A percentile compares a stretch with the other conserved stretches of the same genome.
phyloP scores from a whole-genome alignment of 2,329 filamentous ascomycete genomes.

The Monosporascus sp. region DNA sequence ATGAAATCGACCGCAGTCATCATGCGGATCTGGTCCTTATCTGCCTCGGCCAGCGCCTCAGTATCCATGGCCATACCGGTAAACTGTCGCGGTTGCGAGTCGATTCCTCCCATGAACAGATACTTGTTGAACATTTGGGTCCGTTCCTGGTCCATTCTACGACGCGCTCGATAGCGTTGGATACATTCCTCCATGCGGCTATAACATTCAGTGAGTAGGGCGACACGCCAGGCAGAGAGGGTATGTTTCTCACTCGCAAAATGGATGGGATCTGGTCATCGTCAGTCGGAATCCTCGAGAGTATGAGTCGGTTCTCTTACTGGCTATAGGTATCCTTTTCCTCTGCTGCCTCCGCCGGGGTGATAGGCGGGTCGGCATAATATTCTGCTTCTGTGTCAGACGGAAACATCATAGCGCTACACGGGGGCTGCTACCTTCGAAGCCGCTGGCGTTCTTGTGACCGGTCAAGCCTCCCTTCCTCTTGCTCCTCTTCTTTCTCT shows the following conservation, averaged over 20 bases:
- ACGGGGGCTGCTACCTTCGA: slow-evolving; percentile 50
- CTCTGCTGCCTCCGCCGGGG: slow-evolving; percentile 59
- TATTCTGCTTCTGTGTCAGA: slow-evolving; percentile 46
- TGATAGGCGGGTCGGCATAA: slow-evolving; percentile 75
- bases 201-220: slow-evolving; percentile 5
- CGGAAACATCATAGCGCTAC: background rate
- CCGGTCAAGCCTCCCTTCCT: slow-evolving; percentile 32
- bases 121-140: slow-evolving; percentile 70
- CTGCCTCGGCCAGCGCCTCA: slow-evolving; percentile 48
- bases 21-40: slow-evolving; percentile 58
- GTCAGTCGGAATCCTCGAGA: slow-evolving; percentile 1
- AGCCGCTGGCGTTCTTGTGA: slow-evolving; percentile 54
- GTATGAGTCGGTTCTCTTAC: slow-evolving; percentile 35
- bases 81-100: slow-evolving; percentile 53
- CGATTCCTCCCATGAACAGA: slow-evolving; percentile 76
- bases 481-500: slow-evolving; percentile 36
- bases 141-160: slow-evolving; percentile 64
- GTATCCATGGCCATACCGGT: slow-evolving; percentile 50
- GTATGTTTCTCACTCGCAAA: slow-evolving; percentile 47
- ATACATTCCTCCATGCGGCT: slow-evolving; percentile 83
- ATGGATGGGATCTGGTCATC: slow-evolving; percentile 40
- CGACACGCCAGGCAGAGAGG: background rate
- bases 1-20: slow-evolving; percentile 60
- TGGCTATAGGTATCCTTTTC: slow-evolving; percentile 64
- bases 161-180: slow-evolving; percentile 70